Base-by-base conservation (phyloP, 768 basidiomycete species). In the Rhizopogon roseolus region DNA sequence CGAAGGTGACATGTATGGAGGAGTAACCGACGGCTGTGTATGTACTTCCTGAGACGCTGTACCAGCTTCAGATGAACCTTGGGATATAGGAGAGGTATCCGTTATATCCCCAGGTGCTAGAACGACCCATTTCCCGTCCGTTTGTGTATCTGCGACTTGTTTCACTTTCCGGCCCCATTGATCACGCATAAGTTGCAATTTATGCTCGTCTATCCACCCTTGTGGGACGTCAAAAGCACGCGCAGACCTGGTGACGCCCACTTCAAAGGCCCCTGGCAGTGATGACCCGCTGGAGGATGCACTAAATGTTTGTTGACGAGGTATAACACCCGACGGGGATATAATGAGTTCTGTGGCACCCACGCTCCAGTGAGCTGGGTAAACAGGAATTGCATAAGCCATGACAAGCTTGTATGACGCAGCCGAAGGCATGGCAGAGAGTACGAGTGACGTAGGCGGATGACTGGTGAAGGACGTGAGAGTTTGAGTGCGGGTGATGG, bases 121-220 rank as follows among this genome's bases (percentile, higher is more conserved):
- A 11, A 92, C 84, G 53, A 81, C 83, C 87, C 88, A 93, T 75
- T 89, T 91, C 8, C 90, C 90, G 62, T 92, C 90, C 5, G 90
- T 89, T 61, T 89, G 85, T 14, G 80, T 84, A 59, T 83, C 86
- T n/a, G 84, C 80, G 29, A 93, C 84, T 11, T 75, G 72, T 41
- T 73, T 71, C 17, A 92, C 79, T 66, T 89, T 91, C 54, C 89
- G 86, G 28, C 79, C 76, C 86, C 88, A 90, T 57, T 92, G 90
- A 58, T 87, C 84, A 36, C 81, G 81, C 74, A 90, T 81, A 22
- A 67, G 58, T 27, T 74, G 75, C 39, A 91, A 70, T 65, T 85
- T 84, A 48, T 74, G 64, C 50, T 82, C 81, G 64, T 90, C 84
- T 49, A 90, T 75, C 82, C 85, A 90, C 4, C 85, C 86, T 29